Evolutionary conservation across 202 grass and related monocot species (phyloP).

Genomic region (Saccharum hybrid): DNA sequence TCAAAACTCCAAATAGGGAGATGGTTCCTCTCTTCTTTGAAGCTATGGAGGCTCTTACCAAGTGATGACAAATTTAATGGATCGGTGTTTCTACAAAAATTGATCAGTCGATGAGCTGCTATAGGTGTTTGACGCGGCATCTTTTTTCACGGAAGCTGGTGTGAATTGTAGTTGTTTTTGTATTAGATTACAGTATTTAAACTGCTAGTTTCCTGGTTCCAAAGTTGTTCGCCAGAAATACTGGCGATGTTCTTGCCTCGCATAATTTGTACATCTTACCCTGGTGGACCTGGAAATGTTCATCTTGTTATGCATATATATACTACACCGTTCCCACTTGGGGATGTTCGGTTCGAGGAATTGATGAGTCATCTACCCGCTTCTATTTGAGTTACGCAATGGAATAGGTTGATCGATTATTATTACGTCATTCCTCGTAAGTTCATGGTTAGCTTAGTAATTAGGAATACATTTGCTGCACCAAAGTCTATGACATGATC

Average conservation of each 20-base stretch:
- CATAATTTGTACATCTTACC: constrained; percentile 51
- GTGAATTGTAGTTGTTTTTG: constrained; percentile 53
- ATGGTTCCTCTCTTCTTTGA: constrained; percentile 88
- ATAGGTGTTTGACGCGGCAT: constrained; percentile 17
- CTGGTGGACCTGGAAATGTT: background rate
- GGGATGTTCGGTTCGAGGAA: too few relatives aligned
- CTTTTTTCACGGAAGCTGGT: constrained; percentile 39
- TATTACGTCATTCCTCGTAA: too few relatives aligned
- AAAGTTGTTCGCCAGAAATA: constrained; percentile 35
- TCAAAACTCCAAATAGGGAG: constrained; percentile 85
- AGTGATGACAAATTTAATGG: constrained; percentile 44
- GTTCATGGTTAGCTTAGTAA: too few relatives aligned
- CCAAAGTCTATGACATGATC: too few relatives aligned
- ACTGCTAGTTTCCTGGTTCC: constrained; percentile 41
- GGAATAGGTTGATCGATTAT: too few relatives aligned
- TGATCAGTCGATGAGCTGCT: constrained; percentile 33
- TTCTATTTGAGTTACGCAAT: too few relatives aligned
- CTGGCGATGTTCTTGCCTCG: constrained; percentile 28
- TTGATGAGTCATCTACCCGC: too few relatives aligned
- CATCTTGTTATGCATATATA: constrained; percentile 30
- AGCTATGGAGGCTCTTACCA: constrained; percentile 78
- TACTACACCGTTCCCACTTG: too few relatives aligned
- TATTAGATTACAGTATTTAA: constrained; percentile 55
- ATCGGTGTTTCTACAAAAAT: constrained; percentile 24
- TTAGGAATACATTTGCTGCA: too few relatives aligned